phyloP scores from a whole-genome alignment of 2,329 filamentous ascomycete species.

The Cladophialophora yegresii region DNA sequence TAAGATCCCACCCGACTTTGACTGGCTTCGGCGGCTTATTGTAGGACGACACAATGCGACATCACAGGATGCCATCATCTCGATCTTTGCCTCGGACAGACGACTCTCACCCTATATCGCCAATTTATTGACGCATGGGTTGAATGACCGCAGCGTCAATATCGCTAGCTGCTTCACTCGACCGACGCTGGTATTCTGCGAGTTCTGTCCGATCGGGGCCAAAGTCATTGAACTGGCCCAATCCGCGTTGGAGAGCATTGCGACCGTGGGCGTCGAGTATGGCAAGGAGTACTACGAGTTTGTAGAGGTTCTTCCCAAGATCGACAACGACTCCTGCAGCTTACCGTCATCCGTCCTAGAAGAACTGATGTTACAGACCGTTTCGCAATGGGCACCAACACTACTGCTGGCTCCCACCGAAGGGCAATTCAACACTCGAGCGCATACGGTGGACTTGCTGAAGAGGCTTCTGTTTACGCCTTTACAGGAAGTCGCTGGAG shows the following conservation, averaged over 20 bases:
- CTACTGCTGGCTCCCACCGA: constrained; percentile 56
- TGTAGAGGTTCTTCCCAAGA: constrained; percentile 56
- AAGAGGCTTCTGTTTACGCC: constrained; percentile 47
- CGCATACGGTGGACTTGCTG: constrained; percentile 49
- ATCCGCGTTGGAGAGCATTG: constrained; percentile 50
- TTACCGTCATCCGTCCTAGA: constrained; percentile 40
- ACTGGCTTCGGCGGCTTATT: constrained; percentile 64
- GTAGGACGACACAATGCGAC: constrained; percentile 59
- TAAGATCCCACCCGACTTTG: constrained; percentile 48
- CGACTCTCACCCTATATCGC: constrained; percentile 54
- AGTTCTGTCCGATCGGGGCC: constrained; percentile 42
- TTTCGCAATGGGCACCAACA: constrained; percentile 54
- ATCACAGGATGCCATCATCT: constrained; percentile 60
- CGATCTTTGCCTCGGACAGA: constrained; percentile 55
- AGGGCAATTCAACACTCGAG: constrained; percentile 44
- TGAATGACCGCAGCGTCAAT: constrained; percentile 56
- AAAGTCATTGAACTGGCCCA: constrained; percentile 45
- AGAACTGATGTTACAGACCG: constrained; percentile 44
- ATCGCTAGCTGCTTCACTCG: constrained; percentile 61
- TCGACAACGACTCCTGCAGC: constrained; percentile 39
- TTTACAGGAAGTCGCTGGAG: constrained; percentile 38
- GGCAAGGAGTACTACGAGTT: constrained; percentile 54
- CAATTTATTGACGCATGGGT: constrained; percentile 54
- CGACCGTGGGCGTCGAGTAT: constrained; percentile 52
- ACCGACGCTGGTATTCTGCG: constrained; percentile 59